These are phyloP conservation scores for Plasmodium coatneyi DNA, from an alignment of 169 alveolate species.

Conservation along the genomic window DNA sequence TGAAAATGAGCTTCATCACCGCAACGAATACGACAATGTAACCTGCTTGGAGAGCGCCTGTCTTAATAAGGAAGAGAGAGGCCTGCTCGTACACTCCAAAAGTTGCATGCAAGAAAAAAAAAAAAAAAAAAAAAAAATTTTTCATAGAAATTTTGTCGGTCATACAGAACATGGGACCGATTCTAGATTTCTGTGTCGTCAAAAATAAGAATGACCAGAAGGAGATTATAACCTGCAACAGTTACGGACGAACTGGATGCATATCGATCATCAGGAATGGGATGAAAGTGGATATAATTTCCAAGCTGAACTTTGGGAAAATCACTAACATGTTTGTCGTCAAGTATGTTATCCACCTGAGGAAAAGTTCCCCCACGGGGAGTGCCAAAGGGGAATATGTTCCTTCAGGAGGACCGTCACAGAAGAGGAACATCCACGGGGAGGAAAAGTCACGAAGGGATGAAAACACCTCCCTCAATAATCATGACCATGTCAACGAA, in stretches of 20 bases:
- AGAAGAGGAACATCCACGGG: background rate
- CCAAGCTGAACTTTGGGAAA: slow-evolving; percentile 14
- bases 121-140: slow-evolving; percentile 33
- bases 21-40: background rate
- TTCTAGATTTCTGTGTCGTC: slow-evolving; percentile 59
- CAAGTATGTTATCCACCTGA: slow-evolving; percentile 54
- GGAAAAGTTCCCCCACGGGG: background rate
- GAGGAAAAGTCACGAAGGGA: background rate
- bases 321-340: slow-evolving; percentile 49
- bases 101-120: background rate
- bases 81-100: background rate
- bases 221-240: slow-evolving; percentile 69
- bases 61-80: background rate
- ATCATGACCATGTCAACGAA: background rate
- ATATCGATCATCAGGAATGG: slow-evolving; percentile 67
- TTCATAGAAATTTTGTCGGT: slow-evolving; percentile 59
- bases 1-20: background rate
- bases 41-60: background rate
- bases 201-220: slow-evolving; percentile 34
- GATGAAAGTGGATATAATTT: slow-evolving; percentile 42
- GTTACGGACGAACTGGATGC: slow-evolving; percentile 73
- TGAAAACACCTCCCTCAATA: background rate
- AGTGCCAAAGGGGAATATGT: background rate
- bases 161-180: slow-evolving; percentile 72
- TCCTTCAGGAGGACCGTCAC: background rate